Conservation (phyloP, 2,329 filamentous ascomycete species). For the Fusarium oxysporum region DNA sequence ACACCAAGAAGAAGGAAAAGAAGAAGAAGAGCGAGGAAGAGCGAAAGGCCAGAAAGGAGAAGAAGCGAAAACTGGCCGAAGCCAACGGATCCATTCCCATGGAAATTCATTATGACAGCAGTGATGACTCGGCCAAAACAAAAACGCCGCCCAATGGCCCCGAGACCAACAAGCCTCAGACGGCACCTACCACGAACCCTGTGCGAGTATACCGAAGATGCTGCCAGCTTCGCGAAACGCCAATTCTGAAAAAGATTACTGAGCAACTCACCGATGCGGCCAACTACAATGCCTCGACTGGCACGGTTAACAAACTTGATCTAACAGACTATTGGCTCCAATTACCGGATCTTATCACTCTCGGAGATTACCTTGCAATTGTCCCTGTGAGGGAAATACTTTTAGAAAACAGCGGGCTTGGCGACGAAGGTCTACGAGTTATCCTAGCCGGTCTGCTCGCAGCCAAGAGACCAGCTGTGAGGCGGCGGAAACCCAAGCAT, state of each 20-base stretch:
- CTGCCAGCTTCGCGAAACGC: conserved; percentile 92
- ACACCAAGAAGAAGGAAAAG: conserved; percentile 86
- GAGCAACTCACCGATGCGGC: conserved; percentile 82
- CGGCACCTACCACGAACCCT: conserved; percentile 85
- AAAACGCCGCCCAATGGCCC: conserved; percentile 28
- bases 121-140: conserved; percentile 63
- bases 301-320: conserved; percentile 85
- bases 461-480: conserved; percentile 74
- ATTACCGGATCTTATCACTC: conserved; percentile 82
- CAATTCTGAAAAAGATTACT: conserved; percentile 90
- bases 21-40: conserved; percentile 96
- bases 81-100: conserved; percentile 89
- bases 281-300: conserved; percentile 73
- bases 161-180: conserved; percentile 45
- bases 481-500: conserved; percentile 60
- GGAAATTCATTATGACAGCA: conserved; percentile 80
- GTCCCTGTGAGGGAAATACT: conserved; percentile 90
- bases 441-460: conserved; percentile 88
- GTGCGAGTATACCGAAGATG: conserved; percentile 93
- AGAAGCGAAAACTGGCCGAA: conserved; percentile 84
- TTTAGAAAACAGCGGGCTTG: conserved; percentile 87
- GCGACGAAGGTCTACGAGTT: conserved; percentile 86
- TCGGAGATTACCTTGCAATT: conserved; percentile 93
- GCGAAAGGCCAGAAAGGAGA: conserved; percentile 90
- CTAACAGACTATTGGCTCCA: conserved; percentile 87